These are phyloP conservation scores for Exserohilum rostratum DNA, from an alignment of 2,329 filamentous ascomycete species.

Conservation along the genomic window DNA sequence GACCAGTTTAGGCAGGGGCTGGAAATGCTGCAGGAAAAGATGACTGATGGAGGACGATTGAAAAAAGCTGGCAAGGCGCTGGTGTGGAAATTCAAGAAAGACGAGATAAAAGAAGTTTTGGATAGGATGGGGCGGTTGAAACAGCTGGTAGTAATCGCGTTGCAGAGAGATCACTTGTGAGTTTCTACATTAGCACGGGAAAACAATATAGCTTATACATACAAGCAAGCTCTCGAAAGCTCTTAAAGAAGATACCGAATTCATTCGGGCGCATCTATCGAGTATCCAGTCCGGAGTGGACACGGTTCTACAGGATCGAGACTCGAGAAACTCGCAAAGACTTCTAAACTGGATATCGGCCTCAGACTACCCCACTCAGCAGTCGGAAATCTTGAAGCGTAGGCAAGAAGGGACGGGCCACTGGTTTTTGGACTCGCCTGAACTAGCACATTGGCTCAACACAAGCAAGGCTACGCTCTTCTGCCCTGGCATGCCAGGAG, in stretches of 20 bases:
- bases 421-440: slow-evolving; percentile 54
- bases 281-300: slow-evolving; percentile 9
- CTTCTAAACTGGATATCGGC: slow-evolving; percentile 47
- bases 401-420: slow-evolving; percentile 51
- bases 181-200: neutral
- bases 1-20: no score
- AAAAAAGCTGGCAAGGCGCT: no score
- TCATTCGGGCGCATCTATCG: neutral
- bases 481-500: slow-evolving; percentile 56
- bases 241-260: slow-evolving; percentile 14
- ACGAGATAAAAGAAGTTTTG: no score
- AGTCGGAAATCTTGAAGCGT: slow-evolving; percentile 48
- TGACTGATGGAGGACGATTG: no score
- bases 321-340: neutral
- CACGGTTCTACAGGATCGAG: slow-evolving; percentile 4
- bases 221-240: slow-evolving; percentile 21
- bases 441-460: slow-evolving; percentile 16
- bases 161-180: slow-evolving; percentile 33
- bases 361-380: slow-evolving; percentile 47
- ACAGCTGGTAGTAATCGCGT: slow-evolving; percentile 16
- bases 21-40: no score
- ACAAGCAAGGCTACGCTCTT: slow-evolving; percentile 46
- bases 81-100: no score
- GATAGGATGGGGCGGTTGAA: slow-evolving; percentile 27
- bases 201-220: slow-evolving; percentile 4